These are phyloP conservation scores for Syzygium malaccense DNA, from an alignment of 441 rosid genomes.

Conservation along the genomic window DNA sequence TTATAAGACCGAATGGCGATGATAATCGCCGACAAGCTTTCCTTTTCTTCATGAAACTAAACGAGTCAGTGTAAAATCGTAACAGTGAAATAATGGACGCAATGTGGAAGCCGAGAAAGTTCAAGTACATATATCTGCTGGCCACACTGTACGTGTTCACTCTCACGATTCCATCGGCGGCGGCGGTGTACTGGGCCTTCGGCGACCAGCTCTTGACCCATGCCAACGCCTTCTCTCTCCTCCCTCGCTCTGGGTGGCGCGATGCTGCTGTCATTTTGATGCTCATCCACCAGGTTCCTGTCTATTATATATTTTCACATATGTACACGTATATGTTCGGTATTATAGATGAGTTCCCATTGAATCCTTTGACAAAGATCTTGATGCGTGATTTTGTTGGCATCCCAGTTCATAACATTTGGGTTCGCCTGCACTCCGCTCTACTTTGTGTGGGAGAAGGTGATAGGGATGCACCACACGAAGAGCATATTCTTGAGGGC, in stretches of 20 bases:
- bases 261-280: slow-evolving; percentile 44
- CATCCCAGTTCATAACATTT: slow-evolving; percentile 51
- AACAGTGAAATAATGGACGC: slow-evolving; percentile 66
- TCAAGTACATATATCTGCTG: slow-evolving; percentile 45
- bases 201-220: slow-evolving; percentile 51
- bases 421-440: slow-evolving; percentile 52
- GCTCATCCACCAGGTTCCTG: slow-evolving; percentile 54
- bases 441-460: slow-evolving; percentile 61
- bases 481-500: slow-evolving; percentile 47
- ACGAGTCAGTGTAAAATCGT: neutral
- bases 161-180: slow-evolving; percentile 46
- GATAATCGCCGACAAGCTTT: neutral
- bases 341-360: neutral
- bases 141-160: slow-evolving; percentile 53
- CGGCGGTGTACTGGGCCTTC: slow-evolving; percentile 52
- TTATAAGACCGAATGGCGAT: neutral
- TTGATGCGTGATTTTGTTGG: neutral
- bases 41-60: neutral
- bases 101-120: slow-evolving; percentile 60
- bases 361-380: neutral
- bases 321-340: too few species aligned
- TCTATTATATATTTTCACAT: neutral
- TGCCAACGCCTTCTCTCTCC: slow-evolving; percentile 53
- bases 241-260: slow-evolving; percentile 36
- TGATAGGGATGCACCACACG: slow-evolving; percentile 52